Evolutionary conservation across 768 basidiomycete species (phyloP).

Genomic region (Leccinum broughii): DNA sequence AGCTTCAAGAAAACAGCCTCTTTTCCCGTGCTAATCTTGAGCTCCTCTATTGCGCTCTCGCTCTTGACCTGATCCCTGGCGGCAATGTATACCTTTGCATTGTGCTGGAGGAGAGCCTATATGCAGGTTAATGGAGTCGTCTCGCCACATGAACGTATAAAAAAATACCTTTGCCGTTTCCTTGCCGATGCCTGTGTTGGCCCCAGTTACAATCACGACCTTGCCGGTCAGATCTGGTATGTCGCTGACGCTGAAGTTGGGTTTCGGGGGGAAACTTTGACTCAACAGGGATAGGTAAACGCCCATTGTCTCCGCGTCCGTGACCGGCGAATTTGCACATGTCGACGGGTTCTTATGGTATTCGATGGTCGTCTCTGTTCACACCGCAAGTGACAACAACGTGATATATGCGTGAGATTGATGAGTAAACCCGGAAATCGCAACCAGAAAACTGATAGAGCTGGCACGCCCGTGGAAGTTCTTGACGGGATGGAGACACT

Average conservation of each 20-base stretch:
- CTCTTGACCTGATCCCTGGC: slow-evolving; percentile 47
- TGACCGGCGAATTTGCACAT: not conserved
- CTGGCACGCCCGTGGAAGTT: not conserved
- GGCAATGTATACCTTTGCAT: slow-evolving; percentile 69
- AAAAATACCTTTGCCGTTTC: slow-evolving; percentile 52
- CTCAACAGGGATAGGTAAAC: slow-evolving; percentile 23
- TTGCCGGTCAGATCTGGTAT: slow-evolving; percentile 55
- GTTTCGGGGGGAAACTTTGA: slow-evolving; percentile 43
- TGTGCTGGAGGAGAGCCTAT: slow-evolving; percentile 53
- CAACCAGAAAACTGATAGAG: not conserved
- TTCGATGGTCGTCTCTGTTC: not conserved
- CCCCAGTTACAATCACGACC: slow-evolving; percentile 40
- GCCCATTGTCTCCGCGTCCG: slow-evolving; percentile 27
- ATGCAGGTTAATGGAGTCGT: not conserved
- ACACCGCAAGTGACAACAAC: not conserved
- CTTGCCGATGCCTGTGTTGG: slow-evolving; percentile 51
- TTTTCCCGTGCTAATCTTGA: slow-evolving; percentile 47
- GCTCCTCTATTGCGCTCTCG: slow-evolving; percentile 49
- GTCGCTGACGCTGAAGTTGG: slow-evolving; percentile 43
- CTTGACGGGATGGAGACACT: too few relatives aligned
- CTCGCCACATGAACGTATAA: not conserved
- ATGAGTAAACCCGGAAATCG: not conserved
- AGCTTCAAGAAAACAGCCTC: slow-evolving; percentile 45
- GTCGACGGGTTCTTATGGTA: not conserved
- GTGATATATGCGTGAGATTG: not conserved